phyloP scores from a whole-genome alignment of 257 asterid species.

The Gentiana dahurica region DNA sequence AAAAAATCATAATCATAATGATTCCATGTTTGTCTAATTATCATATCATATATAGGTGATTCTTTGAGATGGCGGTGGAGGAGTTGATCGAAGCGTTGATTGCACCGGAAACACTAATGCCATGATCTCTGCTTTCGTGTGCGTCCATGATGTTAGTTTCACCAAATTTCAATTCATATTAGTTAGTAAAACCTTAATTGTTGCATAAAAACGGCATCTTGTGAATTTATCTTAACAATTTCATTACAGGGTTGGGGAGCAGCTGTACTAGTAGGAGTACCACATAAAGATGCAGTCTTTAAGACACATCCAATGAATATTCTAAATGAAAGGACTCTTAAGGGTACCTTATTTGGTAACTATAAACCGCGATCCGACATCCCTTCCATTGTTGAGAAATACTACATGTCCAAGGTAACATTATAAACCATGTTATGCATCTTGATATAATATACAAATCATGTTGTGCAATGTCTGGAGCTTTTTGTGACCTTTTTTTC shows the following conservation, averaged over 20 bases:
- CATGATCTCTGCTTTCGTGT: constrained; percentile 80
- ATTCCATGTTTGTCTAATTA: no score
- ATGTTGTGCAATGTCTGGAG: no score
- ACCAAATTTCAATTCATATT: no score
- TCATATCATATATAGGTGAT: constrained; percentile 27
- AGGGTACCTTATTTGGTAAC: constrained; percentile 78
- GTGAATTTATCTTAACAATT: not conserved
- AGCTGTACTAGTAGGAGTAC: constrained; percentile 71
- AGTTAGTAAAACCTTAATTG: no score
- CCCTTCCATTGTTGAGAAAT: constrained; percentile 54
- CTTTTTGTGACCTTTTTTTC: no score
- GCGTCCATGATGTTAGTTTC: constrained; percentile 56
- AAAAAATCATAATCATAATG: no score
- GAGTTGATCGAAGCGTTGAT: constrained; percentile 73
- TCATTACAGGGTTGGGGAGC: constrained; percentile 65
- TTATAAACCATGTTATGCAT: no score
- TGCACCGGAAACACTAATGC: constrained; percentile 67
- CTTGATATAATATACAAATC: no score
- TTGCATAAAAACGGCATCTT: no score
- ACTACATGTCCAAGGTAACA: constrained; percentile 50
- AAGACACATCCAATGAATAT: constrained; percentile 55
- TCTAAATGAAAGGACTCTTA: constrained; percentile 59
- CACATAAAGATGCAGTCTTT: constrained; percentile 50
- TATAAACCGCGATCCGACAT: constrained; percentile 55
- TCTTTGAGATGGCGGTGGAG: constrained; percentile 66